A percentile compares a stretch with the other conserved stretches of the same genome.
Evolutionary conservation across 495 filamentous ascomycete species (phyloP).

Genomic region (Neurospora sp.): DNA sequence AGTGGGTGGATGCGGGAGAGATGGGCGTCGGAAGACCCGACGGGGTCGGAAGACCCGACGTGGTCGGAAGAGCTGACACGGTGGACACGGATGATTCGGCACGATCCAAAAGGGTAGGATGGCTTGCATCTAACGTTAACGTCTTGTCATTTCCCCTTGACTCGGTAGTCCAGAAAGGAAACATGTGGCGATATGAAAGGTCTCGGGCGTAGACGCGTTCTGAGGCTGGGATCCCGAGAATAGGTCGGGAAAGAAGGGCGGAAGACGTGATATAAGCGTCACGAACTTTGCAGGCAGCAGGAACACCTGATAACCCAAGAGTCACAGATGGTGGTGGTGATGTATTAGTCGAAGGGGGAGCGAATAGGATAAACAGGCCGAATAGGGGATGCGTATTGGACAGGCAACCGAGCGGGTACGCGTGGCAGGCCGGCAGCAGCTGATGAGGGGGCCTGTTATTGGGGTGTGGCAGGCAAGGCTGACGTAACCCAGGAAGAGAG

Average conservation of each 20-base stretch:
- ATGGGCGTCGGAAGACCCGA: conserved; percentile 7
- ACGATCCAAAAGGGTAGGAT: conserved; percentile 7
- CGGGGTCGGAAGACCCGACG: conserved; percentile 3
- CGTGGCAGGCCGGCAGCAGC: background rate
- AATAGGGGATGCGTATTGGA: conserved; percentile 1
- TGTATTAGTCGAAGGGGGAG: background rate
- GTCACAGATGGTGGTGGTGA: background rate
- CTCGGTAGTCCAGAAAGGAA: conserved; percentile 41
- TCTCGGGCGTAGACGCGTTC: background rate
- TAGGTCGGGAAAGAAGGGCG: background rate
- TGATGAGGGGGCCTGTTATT: background rate
- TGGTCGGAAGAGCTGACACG: conserved; percentile 4
- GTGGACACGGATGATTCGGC: conserved; percentile 1
- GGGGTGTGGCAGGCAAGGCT: conserved; percentile 6
- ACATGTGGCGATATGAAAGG: conserved; percentile 29
- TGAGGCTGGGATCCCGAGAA: background rate
- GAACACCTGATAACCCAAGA: background rate
- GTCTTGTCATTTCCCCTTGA: conserved; percentile 38
- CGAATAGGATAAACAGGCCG: conserved; percentile 16
- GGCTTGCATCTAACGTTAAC: conserved; percentile 8
- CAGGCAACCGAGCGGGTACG: background rate
- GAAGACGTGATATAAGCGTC: background rate
- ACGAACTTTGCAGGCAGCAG: background rate
- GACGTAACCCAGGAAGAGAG: conserved; percentile 11
- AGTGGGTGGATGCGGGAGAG: conserved; percentile 9